Base-by-base conservation (phyloP, 2,329 filamentous ascomycete genomes). In the Trichoderma hamatum region DNA sequence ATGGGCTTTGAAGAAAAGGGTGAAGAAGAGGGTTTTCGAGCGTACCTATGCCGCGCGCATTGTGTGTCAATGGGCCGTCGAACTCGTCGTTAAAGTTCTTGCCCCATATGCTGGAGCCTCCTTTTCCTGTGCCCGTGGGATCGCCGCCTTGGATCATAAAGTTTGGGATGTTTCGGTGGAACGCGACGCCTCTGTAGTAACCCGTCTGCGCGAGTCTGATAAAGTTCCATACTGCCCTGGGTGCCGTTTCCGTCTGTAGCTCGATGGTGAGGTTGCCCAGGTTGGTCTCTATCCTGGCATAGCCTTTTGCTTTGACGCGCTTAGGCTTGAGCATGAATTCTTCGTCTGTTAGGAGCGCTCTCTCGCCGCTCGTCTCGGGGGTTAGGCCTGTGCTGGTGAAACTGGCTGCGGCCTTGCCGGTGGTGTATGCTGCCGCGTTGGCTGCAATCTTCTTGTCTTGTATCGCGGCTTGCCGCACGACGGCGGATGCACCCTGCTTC, bases 71-170 rank as follows among this genome's bases (percentile, higher is more conserved):
- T 0, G 95, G 93, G 0, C 94, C 94, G 19, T 97, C 94, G 71
- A 98, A 91, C 78, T 99, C 96, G 78, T 99, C 96, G 65, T 91
- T 86, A 76, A 99, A 99, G 71, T 94, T 92, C 80, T 96, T 97
- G 69, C 92, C 92, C 96, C 96, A 99, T 70, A 97, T 89, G 75
- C 92, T 96, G 60, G 89, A 83, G 0, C 96, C 96, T n/a, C 96
- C 96, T 70, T 93, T 88, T 1, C 96, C 96, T 0, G 94, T 97
- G 1, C 95, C 95, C 0, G 93, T 93, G 0, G 96, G 96, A 77
- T 99, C 96, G 46, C 96, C 96, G 54, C 95, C 95, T 79, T 99
- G 96, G 49, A 99, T 92, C 96, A 99, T 99, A 78, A 99, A 99
- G 74, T 92, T 93, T 69, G 90, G 90, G 74, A 99, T 97, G 78